Conservation (phyloP, 345 rosid species). For the Erodium maritimum region DNA sequence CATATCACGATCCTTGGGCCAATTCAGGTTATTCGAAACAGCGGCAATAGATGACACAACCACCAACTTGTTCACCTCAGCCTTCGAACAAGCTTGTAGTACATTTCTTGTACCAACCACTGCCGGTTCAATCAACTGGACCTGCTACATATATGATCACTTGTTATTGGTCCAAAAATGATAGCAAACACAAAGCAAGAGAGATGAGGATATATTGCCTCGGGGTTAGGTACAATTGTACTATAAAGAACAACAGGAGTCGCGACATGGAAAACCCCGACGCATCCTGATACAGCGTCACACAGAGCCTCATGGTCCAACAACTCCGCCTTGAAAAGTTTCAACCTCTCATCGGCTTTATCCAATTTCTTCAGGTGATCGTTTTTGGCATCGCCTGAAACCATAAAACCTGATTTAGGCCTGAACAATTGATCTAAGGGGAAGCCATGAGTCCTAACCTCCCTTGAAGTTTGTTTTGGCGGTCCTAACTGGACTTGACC, state of each 20-base stretch:
- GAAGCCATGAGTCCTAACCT: no score
- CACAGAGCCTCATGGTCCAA: background rate
- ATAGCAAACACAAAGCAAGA: no score
- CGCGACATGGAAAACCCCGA: background rate
- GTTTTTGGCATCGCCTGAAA: background rate
- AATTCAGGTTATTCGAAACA: conserved; percentile 11
- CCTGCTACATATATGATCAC: conserved; percentile 9
- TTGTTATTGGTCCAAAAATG: no score
- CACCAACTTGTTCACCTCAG: conserved; percentile 21
- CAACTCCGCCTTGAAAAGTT: conserved; percentile 1
- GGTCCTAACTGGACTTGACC: no score
- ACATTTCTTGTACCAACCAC: conserved; percentile 27
- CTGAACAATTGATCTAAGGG: no score
- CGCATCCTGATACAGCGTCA: background rate
- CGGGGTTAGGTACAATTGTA: background rate
- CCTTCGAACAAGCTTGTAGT: conserved; percentile 17
- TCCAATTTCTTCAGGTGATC: background rate
- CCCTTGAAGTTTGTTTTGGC: no score
- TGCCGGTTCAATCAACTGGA: conserved; percentile 18
- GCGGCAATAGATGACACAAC: conserved; percentile 19
- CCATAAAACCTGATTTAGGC: no score
- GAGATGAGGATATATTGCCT: background rate
- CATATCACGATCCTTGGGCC: conserved; percentile 18
- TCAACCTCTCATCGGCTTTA: background rate
- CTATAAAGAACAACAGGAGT: background rate